These are phyloP conservation scores for Populus deltoides DNA, from an alignment of 345 rosid species.

Conservation along the genomic window DNA sequence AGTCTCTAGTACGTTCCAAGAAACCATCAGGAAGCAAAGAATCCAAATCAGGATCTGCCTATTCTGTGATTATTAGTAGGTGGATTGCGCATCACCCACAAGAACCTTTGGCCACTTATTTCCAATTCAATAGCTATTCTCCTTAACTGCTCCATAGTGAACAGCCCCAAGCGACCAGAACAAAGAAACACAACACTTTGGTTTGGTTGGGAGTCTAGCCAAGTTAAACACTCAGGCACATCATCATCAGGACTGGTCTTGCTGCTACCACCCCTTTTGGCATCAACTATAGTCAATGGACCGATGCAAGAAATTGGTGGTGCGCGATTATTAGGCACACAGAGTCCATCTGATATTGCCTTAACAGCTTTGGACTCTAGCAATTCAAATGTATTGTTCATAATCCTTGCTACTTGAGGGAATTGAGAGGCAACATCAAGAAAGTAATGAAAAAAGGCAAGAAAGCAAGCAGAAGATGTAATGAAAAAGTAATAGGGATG, in stretches of 20 bases:
- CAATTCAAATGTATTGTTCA: conserved; percentile 47
- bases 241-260: neutral
- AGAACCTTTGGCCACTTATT: conserved; percentile 35
- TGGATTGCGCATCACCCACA: conserved; percentile 48
- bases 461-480: conserved; percentile 4
- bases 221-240: conserved; percentile 26
- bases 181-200: conserved; percentile 41
- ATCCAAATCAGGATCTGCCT: conserved; percentile 17
- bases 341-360: conserved; percentile 41
- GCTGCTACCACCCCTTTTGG: neutral
- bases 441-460: conserved; percentile 3
- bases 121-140: conserved; percentile 50
- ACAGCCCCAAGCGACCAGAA: conserved; percentile 43
- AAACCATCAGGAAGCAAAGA: conserved; percentile 35
- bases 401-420: conserved; percentile 34
- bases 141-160: conserved; percentile 30
- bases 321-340: conserved; percentile 25
- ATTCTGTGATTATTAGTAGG: conserved; percentile 9
- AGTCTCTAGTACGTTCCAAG: conserved; percentile 28
- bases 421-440: neutral
- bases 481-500: conserved; percentile 22
- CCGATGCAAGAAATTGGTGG: conserved; percentile 46
- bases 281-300: no score
- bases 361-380: conserved; percentile 43
- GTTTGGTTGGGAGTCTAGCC: conserved; percentile 48